phyloP scores from a whole-genome alignment of 306 rosid species.

The Vigna radiata region DNA sequence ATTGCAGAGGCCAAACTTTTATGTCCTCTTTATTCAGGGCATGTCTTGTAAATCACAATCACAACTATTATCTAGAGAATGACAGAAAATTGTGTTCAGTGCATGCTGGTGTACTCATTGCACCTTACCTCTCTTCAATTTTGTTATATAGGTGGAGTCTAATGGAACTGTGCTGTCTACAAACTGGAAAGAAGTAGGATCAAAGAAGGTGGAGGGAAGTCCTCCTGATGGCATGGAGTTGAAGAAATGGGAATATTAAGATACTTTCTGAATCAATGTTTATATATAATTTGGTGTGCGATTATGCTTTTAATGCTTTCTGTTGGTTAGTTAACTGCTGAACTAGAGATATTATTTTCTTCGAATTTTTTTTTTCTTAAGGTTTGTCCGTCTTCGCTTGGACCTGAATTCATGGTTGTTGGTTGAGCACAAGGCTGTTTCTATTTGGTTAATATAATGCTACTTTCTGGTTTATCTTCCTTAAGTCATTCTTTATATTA shows the following conservation, averaged over 20 bases:
- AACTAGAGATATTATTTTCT: neutral
- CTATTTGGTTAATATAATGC: slow-evolving; percentile 29
- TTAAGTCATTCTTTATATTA: neutral
- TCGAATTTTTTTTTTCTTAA: neutral
- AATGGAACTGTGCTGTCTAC: slow-evolving; percentile 94
- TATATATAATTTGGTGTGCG: slow-evolving; percentile 20
- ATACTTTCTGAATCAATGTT: neutral
- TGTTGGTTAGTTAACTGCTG: neutral
- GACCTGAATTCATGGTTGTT: slow-evolving; percentile 18
- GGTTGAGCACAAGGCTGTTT: slow-evolving; percentile 5
- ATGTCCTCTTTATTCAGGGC: neutral
- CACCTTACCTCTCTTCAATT: neutral
- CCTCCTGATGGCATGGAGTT: slow-evolving; percentile 98
- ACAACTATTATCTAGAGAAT: neutral
- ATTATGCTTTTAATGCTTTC: slow-evolving; percentile 44
- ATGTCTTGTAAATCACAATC: neutral
- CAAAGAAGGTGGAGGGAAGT: slow-evolving; percentile 92
- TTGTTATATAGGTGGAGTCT: slow-evolving; percentile 70
- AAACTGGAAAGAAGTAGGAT: slow-evolving; percentile 97
- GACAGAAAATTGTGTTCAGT: neutral
- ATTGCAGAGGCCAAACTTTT: neutral
- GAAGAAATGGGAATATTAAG: slow-evolving; percentile 83
- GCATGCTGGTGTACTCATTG: neutral
- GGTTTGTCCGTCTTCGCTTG: neutral
- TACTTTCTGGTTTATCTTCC: neutral